A percentile compares a stretch with the other conserved stretches of the same genome.
Conservation (phyloP, 2,329 filamentous ascomycete species). For the Diaporthe longicolla region DNA sequence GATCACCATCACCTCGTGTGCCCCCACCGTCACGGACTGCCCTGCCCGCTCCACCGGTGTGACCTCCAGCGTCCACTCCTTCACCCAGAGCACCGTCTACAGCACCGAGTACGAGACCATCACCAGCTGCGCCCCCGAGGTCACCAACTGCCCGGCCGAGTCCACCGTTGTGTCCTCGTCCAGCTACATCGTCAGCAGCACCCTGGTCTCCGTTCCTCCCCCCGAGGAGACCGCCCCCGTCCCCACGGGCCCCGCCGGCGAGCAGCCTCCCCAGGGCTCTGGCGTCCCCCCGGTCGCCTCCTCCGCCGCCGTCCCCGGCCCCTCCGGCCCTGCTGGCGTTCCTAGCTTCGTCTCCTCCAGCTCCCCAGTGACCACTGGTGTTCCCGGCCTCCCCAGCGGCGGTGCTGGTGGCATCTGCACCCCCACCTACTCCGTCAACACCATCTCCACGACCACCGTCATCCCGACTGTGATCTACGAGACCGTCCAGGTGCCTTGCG, state of each 20-base stretch:
- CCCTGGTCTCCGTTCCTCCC: slow-evolving; percentile 53
- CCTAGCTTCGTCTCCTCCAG: slow-evolving; percentile 36
- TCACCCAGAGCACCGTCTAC: slow-evolving; percentile 73
- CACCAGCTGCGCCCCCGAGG: slow-evolving; percentile 69
- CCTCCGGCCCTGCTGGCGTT: slow-evolving; percentile 39
- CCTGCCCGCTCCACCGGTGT: slow-evolving; percentile 57
- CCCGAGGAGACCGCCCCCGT: slow-evolving; percentile 48
- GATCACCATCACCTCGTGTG: slow-evolving; percentile 74
- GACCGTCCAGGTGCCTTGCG: slow-evolving; percentile 60
- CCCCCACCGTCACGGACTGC: slow-evolving; percentile 67
- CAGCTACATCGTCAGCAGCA: slow-evolving; percentile 54
- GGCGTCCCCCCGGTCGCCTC: slow-evolving; percentile 43
- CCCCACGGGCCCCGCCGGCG: slow-evolving; percentile 45
- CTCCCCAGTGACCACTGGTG: slow-evolving; percentile 43
- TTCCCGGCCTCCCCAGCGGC: slow-evolving; percentile 41
- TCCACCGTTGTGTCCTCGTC: slow-evolving; percentile 54
- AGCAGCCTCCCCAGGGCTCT: slow-evolving; percentile 32
- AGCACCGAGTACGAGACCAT: slow-evolving; percentile 71
- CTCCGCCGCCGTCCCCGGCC: slow-evolving; percentile 42
- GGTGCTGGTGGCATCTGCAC: slow-evolving; percentile 49
- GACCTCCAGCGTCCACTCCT: slow-evolving; percentile 70
- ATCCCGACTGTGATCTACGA: slow-evolving; percentile 68
- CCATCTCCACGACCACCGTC: slow-evolving; percentile 71
- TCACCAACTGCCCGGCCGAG: slow-evolving; percentile 65
- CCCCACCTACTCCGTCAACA: slow-evolving; percentile 60